Evolutionary conservation across 2,329 filamentous ascomycete species (phyloP).

Genomic region (Pyrenochaeta sp.): DNA sequence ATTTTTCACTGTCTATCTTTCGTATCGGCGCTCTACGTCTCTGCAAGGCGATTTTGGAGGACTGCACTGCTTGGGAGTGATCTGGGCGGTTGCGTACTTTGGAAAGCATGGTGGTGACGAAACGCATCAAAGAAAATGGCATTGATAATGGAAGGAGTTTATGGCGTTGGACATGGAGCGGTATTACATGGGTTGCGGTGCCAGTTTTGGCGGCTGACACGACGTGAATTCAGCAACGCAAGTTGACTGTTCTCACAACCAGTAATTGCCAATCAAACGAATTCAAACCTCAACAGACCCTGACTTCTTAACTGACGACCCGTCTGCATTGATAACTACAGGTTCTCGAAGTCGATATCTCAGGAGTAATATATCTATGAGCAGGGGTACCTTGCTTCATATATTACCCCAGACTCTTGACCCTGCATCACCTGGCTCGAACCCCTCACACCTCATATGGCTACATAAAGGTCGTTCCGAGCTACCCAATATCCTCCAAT

Average conservation of each 20-base stretch:
- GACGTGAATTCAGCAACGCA: constrained; percentile 3
- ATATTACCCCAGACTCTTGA: constrained; percentile 8
- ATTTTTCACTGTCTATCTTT: not conserved
- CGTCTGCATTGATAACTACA: not conserved
- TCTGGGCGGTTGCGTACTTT: not conserved
- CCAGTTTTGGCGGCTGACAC: not conserved
- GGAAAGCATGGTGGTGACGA: not conserved
- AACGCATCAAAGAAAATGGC: not conserved
- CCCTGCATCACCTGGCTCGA: constrained; percentile 2
- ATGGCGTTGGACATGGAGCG: not conserved
- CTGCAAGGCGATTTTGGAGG: not conserved
- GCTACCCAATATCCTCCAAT: not conserved
- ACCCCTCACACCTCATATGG: constrained; percentile 7
- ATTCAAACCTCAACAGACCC: not conserved
- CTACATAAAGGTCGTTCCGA: not conserved
- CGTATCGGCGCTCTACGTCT: not conserved
- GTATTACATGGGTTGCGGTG: not conserved
- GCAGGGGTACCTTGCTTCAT: not conserved
- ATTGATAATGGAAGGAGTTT: not conserved
- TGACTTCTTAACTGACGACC: not conserved
- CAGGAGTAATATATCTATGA: constrained; percentile 2
- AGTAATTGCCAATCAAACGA: not conserved
- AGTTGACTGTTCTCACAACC: not conserved
- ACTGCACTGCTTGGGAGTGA: not conserved
- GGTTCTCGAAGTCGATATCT: not conserved